Conservation (phyloP, 2,329 filamentous ascomycete species). For the Beauveria sp. region DNA sequence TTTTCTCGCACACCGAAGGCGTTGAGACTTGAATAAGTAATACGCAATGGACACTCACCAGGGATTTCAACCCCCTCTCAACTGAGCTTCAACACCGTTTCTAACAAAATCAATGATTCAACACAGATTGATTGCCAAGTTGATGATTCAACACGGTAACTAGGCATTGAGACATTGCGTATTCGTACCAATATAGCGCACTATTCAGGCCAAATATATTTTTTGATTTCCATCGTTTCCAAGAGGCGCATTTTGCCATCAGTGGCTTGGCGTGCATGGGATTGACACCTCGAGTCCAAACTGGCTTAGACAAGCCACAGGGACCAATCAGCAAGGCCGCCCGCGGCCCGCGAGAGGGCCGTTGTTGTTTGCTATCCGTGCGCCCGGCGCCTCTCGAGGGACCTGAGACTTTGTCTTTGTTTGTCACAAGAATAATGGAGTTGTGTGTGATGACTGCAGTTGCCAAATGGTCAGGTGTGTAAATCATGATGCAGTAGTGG, state of each 20-base stretch:
- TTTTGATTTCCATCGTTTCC: too few relatives aligned
- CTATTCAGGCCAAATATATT: too few relatives aligned
- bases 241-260: too few relatives aligned
- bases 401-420: not conserved
- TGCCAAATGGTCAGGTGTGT: too few relatives aligned
- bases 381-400: not conserved
- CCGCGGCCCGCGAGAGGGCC: not conserved
- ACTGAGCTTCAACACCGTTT: conserved; percentile 4
- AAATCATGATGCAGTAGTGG: not conserved
- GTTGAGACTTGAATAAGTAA: too few relatives aligned
- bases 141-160: too few relatives aligned
- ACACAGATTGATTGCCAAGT: too few relatives aligned
- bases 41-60: not conserved
- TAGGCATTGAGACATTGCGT: too few relatives aligned
- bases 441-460: not conserved
- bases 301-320: not conserved
- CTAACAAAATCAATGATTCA: too few relatives aligned
- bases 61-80: not conserved
- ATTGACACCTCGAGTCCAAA: not conserved
- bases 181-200: too few relatives aligned
- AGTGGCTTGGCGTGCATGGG: too few relatives aligned
- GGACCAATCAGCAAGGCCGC: not conserved
- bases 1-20: not conserved
- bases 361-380: conserved; percentile 4
- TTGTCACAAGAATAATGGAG: not conserved